These are phyloP conservation scores for Fraxinus quadrangulata DNA, from an alignment of 257 asterid species.

Conservation along the genomic window DNA sequence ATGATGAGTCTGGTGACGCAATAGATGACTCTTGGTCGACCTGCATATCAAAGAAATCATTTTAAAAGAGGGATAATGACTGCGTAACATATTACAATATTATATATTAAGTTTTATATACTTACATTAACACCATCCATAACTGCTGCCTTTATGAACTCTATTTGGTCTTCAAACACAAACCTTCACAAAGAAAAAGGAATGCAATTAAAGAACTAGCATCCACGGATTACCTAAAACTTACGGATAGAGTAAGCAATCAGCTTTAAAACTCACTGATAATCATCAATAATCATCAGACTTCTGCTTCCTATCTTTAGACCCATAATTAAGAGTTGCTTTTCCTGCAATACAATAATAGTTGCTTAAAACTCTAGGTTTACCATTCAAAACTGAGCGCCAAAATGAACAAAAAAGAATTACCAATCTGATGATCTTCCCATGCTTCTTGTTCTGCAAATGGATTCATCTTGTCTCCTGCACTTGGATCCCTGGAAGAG, in stretches of 20 bases:
- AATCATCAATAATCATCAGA: slow-evolving; percentile 71
- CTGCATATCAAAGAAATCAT: slow-evolving; percentile 39
- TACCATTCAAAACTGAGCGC: slow-evolving; percentile 10
- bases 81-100: background rate
- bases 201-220: slow-evolving; percentile 5
- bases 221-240: background rate
- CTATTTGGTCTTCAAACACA: slow-evolving; percentile 96
- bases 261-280: slow-evolving; percentile 63
- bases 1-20: slow-evolving; percentile 53
- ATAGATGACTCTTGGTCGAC: slow-evolving; percentile 56
- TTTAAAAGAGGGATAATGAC: slow-evolving; percentile 15
- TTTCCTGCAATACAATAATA: slow-evolving; percentile 59
- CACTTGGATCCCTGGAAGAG: slow-evolving; percentile 63
- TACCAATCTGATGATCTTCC: slow-evolving; percentile 98
- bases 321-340: slow-evolving; percentile 82
- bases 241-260: slow-evolving; percentile 17
- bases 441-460: slow-evolving; percentile 99
- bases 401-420: slow-evolving; percentile 15
- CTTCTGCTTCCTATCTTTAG: slow-evolving; percentile 59
- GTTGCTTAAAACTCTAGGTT: slow-evolving; percentile 26
- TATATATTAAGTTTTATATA: slow-evolving; percentile 16
- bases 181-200: slow-evolving; percentile 45
- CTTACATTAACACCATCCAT: slow-evolving; percentile 85
- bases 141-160: slow-evolving; percentile 77
- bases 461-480: slow-evolving; percentile 92